These are phyloP conservation scores for Stagonosporopsis cucurbitacearum DNA, from an alignment of 2,329 filamentous ascomycete species.

Conservation along the genomic window DNA sequence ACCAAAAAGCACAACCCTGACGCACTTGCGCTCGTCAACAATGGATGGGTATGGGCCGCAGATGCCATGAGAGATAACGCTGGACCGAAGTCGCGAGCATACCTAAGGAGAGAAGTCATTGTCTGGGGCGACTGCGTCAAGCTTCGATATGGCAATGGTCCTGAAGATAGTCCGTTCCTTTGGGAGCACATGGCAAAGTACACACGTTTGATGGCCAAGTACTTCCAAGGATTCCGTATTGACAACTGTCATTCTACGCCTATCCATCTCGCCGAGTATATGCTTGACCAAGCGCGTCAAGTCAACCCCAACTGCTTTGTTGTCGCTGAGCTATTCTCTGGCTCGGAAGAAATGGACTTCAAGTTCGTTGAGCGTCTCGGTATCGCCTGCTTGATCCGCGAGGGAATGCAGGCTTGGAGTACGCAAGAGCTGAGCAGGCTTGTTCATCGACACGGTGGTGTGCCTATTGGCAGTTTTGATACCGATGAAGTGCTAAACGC, in stretches of 20 bases:
- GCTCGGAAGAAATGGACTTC: conserved; percentile 94
- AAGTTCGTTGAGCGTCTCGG: conserved; percentile 93
- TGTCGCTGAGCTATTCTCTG: conserved; percentile 93
- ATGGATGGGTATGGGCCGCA: conserved; percentile 98
- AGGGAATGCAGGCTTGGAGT: conserved; percentile 98
- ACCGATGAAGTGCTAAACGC: conserved; percentile 80
- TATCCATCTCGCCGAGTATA: conserved; percentile 90
- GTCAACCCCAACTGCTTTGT: conserved; percentile 89
- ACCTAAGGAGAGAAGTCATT: conserved; percentile 93
- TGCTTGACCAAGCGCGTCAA: conserved; percentile 89
- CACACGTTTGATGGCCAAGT: conserved; percentile 88
- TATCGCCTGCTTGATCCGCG: conserved; percentile 87
- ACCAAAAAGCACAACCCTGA: conserved; percentile 78
- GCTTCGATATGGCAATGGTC: conserved; percentile 81
- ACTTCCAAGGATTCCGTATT: conserved; percentile 94
- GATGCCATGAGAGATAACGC: conserved; percentile 95
- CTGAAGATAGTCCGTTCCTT: conserved; percentile 86
- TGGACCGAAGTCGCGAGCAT: conserved; percentile 86
- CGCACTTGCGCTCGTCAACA: conserved; percentile 86
- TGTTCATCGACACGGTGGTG: conserved; percentile 90
- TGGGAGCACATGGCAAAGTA: conserved; percentile 98
- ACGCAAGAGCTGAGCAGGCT: conserved; percentile 90
- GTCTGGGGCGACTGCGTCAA: conserved; percentile 99
- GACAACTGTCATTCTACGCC: conserved; percentile 99
- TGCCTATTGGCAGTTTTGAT: conserved; percentile 96